phyloP scores from a whole-genome alignment of 352 stramenopile species.

The Detonula confervacea region DNA sequence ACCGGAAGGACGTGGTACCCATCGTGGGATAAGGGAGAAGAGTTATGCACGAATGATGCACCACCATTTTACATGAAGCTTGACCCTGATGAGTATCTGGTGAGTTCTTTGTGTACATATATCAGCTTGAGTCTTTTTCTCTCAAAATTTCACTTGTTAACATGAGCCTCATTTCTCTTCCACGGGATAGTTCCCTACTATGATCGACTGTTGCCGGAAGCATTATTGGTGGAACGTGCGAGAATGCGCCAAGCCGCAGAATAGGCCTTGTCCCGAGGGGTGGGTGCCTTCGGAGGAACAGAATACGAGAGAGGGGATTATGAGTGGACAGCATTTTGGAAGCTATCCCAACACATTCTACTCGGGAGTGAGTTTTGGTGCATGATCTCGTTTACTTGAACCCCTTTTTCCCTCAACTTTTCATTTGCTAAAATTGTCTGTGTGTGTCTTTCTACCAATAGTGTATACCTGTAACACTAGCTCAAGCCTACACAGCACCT shows the following conservation, averaged over 20 bases:
- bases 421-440: too few relatives aligned
- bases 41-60: neutral
- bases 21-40: neutral
- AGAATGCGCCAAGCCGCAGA: conserved; percentile 1
- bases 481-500: too few relatives aligned
- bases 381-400: too few relatives aligned
- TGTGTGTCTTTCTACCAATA: too few relatives aligned
- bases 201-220: conserved; percentile 1
- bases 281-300: neutral
- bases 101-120: too few relatives aligned
- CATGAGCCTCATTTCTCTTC: too few relatives aligned
- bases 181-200: too few relatives aligned
- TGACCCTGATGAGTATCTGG: neutral
- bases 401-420: too few relatives aligned
- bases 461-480: too few relatives aligned
- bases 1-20: neutral
- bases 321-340: conserved; percentile 8
- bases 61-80: conserved; percentile 5
- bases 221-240: conserved; percentile 11
- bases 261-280: neutral
- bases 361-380: neutral
- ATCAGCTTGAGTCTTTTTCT: too few relatives aligned
- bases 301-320: neutral
- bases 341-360: neutral
- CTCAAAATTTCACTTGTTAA: too few relatives aligned